Percentiles rank a stretch among this genome's conserved stretches.
Evolutionary conservation across 768 basidiomycete species (phyloP).

Genomic region (Tremella mesenterica): DNA sequence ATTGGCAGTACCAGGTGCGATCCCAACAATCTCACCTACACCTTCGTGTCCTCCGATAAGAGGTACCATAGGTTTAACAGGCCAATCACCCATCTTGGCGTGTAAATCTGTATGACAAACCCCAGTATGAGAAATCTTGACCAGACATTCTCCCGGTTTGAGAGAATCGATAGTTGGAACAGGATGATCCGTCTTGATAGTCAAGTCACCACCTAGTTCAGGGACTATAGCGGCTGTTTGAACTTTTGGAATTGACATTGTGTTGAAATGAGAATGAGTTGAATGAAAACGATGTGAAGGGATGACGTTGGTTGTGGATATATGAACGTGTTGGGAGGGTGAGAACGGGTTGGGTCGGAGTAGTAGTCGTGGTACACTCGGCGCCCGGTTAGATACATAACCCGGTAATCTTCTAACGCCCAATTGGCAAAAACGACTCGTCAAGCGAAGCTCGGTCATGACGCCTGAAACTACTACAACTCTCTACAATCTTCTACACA

Average conservation of each 20-base stretch:
- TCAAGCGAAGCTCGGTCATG: too few relatives aligned
- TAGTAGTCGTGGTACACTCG: too few relatives aligned
- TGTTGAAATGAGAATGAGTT: background rate
- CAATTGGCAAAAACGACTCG: too few relatives aligned
- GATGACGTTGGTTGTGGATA: too few relatives aligned
- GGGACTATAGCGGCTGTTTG: slow-evolving; percentile 26
- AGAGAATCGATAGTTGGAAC: slow-evolving; percentile 36
- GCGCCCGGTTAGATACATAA: too few relatives aligned
- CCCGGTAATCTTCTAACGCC: too few relatives aligned
- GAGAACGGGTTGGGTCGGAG: too few relatives aligned
- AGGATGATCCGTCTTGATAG: slow-evolving; percentile 18
- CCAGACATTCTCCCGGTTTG: slow-evolving; percentile 47
- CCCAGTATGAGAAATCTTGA: slow-evolving; percentile 67
- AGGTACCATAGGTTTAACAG: slow-evolving; percentile 46
- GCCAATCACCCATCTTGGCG: slow-evolving; percentile 71
- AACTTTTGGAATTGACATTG: slow-evolving; percentile 21
- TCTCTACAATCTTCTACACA: too few relatives aligned
- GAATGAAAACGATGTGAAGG: background rate
- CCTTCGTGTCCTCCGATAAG: slow-evolving; percentile 59
- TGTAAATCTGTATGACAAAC: slow-evolving; percentile 78
- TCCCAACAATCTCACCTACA: slow-evolving; percentile 70
- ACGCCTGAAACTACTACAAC: too few relatives aligned
- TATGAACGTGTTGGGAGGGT: background rate
- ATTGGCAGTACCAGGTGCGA: slow-evolving; percentile 58
- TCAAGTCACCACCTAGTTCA: slow-evolving; percentile 10